Percentiles rank a stretch among this genome's conserved stretches.
Conservation (phyloP, 257 asterid genomes). For the Solanum bulbocastanum region DNA sequence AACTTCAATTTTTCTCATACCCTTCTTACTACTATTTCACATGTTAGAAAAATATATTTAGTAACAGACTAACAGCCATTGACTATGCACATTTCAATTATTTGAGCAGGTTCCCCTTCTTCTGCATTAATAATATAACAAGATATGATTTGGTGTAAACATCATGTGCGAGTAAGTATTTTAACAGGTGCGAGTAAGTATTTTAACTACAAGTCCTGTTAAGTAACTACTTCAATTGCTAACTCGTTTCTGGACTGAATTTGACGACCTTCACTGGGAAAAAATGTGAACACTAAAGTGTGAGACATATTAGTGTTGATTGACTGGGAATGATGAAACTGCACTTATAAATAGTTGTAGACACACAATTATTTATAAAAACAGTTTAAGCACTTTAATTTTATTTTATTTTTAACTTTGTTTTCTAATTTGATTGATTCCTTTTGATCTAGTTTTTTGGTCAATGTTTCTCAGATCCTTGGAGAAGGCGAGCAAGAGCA, state of each 20-base stretch:
- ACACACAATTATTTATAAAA: background rate
- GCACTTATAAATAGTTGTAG: background rate
- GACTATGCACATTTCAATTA: background rate
- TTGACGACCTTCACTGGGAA: background rate
- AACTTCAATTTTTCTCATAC: background rate
- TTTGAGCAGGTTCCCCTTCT: background rate
- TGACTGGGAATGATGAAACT: background rate
- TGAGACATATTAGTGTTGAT: background rate
- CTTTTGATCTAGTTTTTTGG: constrained; percentile 6
- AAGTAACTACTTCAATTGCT: background rate
- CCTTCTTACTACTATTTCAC: background rate
- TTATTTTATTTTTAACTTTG: background rate
- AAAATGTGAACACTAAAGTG: background rate
- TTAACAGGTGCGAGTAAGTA: background rate
- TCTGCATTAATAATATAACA: background rate
- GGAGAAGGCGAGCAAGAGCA: constrained; percentile 80
- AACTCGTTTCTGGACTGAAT: background rate
- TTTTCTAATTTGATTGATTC: background rate
- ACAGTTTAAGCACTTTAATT: background rate
- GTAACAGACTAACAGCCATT: background rate
- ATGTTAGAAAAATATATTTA: background rate
- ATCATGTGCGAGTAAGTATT: background rate
- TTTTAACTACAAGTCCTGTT: background rate
- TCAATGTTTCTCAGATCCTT: constrained; percentile 27
- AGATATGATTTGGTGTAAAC: background rate